Evolutionary conservation across 495 filamentous ascomycete species (phyloP).

Genomic region (Annulohypoxylon moriforme): DNA sequence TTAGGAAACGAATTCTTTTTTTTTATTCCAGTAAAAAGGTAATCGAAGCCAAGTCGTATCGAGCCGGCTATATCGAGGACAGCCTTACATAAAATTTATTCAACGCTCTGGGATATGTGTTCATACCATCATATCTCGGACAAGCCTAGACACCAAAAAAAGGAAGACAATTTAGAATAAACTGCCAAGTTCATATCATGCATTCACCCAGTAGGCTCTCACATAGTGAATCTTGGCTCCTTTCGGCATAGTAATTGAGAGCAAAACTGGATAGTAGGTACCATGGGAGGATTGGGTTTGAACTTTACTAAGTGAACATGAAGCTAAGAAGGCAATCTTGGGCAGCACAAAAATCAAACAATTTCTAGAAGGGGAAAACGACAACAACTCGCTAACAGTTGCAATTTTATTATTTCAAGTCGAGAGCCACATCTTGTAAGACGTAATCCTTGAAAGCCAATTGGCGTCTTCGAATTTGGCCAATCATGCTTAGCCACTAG

Average conservation of each 20-base stretch:
- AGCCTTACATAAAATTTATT: constrained; percentile 5
- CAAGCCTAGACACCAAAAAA: background rate
- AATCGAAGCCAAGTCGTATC: background rate
- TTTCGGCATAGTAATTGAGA: background rate
- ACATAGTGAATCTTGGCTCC: background rate
- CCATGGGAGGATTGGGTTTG: background rate
- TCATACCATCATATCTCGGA: background rate
- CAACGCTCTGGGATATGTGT: background rate
- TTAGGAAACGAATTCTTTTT: background rate
- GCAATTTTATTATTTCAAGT: constrained; percentile 1
- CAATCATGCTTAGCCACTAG: constrained; percentile 14
- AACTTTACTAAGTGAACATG: background rate
- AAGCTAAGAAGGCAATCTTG: background rate
- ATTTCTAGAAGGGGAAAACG: constrained; percentile 2
- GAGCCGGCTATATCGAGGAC: background rate
- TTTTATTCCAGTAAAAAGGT: background rate
- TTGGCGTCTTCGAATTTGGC: constrained; percentile 11
- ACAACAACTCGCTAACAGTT: background rate
- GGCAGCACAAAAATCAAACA: background rate
- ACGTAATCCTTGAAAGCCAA: constrained; percentile 2
- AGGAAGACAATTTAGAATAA: background rate
- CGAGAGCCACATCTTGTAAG: constrained; percentile 6
- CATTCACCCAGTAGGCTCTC: constrained; percentile 2
- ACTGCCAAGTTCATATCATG: constrained; percentile 6
- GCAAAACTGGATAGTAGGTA: background rate